Conservation (phyloP, 2,329 filamentous ascomycete species). For the Botryotinia narcissicola region DNA sequence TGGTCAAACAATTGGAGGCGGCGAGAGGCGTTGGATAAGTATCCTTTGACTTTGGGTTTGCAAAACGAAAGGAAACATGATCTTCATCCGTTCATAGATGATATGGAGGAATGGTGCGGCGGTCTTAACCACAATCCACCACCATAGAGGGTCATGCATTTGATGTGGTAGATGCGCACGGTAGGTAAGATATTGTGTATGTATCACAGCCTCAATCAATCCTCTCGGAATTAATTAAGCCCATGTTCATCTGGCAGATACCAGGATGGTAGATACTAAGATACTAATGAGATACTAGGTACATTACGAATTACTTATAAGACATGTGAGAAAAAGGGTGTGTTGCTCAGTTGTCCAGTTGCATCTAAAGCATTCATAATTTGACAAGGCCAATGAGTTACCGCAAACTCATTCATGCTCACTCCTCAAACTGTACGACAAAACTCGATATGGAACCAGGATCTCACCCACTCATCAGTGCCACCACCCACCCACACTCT, state of each 20-base stretch:
- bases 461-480: neutral
- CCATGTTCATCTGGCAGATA: slow-evolving; percentile 17
- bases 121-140: slow-evolving; percentile 9
- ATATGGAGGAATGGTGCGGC: slow-evolving; percentile 1
- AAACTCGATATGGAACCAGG: slow-evolving; percentile 5
- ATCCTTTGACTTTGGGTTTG: neutral
- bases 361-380: neutral
- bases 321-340: neutral
- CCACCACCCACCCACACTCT: neutral
- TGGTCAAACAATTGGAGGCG: neutral
- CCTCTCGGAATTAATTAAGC: slow-evolving; percentile 17
- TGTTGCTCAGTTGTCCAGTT: neutral
- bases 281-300: slow-evolving; percentile 1
- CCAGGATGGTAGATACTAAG: neutral
- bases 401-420: neutral
- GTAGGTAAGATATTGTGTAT: slow-evolving; percentile 16
- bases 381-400: neutral
- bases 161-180: slow-evolving; percentile 4
- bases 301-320: slow-evolving; percentile 2
- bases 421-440: slow-evolving; percentile 10
- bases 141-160: slow-evolving; percentile 8
- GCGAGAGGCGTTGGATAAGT: neutral
- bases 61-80: neutral
- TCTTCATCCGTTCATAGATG: neutral
- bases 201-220: slow-evolving; percentile 19